Conservation (phyloP, 805 yeast species). For the Saturnispora serradocipensis region DNA sequence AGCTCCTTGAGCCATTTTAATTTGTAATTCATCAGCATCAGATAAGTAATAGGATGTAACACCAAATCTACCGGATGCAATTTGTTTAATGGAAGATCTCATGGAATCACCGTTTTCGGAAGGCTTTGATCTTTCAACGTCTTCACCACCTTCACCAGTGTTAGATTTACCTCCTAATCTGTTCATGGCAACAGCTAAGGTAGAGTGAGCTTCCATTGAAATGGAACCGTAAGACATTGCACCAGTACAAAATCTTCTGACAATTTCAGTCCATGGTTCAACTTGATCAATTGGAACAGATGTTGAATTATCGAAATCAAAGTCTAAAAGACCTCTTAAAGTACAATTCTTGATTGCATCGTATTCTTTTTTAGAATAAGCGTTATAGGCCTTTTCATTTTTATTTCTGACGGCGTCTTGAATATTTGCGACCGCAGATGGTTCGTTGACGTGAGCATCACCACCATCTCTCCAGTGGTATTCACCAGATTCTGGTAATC, state of each 20-base stretch:
- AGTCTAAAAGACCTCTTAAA: conserved; percentile 84
- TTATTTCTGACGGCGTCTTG: conserved; percentile 98
- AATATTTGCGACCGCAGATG: conserved; percentile 86
- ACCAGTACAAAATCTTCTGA: conserved; percentile 95
- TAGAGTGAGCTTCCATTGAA: conserved; percentile 97
- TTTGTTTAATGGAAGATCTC: conserved; percentile 98
- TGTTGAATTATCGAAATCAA: conserved; percentile 62
- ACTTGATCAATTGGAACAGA: conserved; percentile 94
- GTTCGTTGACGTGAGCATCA: conserved; percentile 89
- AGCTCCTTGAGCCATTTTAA: conserved; percentile 99
- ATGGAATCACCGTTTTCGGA: conserved; percentile 88
- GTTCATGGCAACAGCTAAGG: conserved; percentile 97
- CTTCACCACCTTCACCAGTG: conserved; percentile 99
- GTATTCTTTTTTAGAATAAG: conserved; percentile 79
- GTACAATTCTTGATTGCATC: conserved; percentile 92
- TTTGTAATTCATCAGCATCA: conserved; percentile 95
- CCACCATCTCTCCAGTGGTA: conserved; percentile 99
- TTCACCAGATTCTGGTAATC: conserved; percentile 91
- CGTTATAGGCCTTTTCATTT: conserved; percentile 86
- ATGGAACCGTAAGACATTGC: conserved; percentile 99
- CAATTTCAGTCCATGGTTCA: conserved; percentile 99
- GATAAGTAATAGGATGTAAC: conserved; percentile 90
- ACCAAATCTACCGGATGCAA: conserved; percentile 97
- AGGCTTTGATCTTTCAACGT: conserved; percentile 76
- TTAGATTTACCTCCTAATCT: conserved; percentile 95